phyloP scores from a whole-genome alignment of 208 protist genomes.

The Endotrypanum monterogeii region DNA sequence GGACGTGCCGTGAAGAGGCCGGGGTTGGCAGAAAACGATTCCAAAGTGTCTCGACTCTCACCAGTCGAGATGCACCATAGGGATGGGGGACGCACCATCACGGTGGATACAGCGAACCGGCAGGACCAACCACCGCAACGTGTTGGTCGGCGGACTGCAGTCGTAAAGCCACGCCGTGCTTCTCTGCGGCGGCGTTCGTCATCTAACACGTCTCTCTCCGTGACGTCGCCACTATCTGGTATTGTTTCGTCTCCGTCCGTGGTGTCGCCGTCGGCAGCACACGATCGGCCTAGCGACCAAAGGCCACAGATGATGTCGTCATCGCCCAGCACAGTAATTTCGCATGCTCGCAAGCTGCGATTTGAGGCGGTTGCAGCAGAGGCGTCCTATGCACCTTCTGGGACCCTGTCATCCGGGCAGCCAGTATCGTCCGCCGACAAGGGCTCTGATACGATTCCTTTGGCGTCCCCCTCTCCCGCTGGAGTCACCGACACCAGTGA shows the following conservation, averaged over 20 bases:
- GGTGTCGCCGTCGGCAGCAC: not conserved
- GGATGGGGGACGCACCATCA: not conserved
- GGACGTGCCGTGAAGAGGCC: not conserved
- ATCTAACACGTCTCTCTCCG: not conserved
- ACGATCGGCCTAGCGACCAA: not conserved
- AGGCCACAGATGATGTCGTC: not conserved
- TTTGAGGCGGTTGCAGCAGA: not conserved
- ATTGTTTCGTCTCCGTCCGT: not conserved
- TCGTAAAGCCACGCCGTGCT: constrained; percentile 11
- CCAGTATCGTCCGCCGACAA: constrained; percentile 10
- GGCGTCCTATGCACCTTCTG: not conserved
- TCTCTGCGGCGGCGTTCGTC: constrained; percentile 10
- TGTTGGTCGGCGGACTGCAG: not conserved
- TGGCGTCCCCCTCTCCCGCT: constrained; percentile 6
- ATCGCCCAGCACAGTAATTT: not conserved
- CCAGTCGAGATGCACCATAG: not conserved
- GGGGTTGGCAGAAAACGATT: not conserved
- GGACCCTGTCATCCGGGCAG: not conserved
- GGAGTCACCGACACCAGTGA: constrained; percentile 22
- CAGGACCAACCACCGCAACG: not conserved
- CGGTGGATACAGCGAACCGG: not conserved
- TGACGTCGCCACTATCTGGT: constrained; percentile 2
- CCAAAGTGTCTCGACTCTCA: not conserved
- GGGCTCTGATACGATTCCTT: not conserved
- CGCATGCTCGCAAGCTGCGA: constrained; percentile 16